Base-by-base conservation (phyloP, 768 basidiomycete genomes). In the Lentinula boryana region DNA sequence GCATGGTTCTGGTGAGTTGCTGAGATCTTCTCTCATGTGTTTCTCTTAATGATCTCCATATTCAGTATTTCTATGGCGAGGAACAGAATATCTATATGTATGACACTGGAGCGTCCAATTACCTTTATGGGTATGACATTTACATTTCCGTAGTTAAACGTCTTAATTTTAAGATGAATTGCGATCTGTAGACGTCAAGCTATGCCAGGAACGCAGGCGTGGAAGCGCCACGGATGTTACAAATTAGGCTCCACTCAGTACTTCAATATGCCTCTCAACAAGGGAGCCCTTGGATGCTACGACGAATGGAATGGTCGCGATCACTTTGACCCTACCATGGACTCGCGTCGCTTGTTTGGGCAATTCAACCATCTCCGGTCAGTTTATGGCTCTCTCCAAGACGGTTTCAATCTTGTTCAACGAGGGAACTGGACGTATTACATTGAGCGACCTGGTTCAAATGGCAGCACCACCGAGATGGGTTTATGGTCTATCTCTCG, bases 181-280 rank as follows among this genome's bases (percentile, higher is more conserved):
- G 56, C 95, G 12, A 61, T 4, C 51, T 63, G 18, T 58, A 93
- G 94, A 50, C 95, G 95, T 77, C 95, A 97, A 75, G 84, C 93
- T 16, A 97, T 97, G 95, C 81, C 87, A 57, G 80, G 83, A 62
- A 91, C 80, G 71, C 84, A 76, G 55, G 94, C 94, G 4, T 97
- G 95, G 95, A 89, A 93, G 70, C 85, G 90, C 38, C 95, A 97
- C 69, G 94, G 94, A 4, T 97, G 95, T 72, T 97, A 97, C 71
- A 80, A 78, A 52, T 83, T 96, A 40, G 95, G 95, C 13, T 96
- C 95, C 7, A 80, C 83, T 63, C 95, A 96, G 68, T 97, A 95
- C 75, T 97, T 89, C 80, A 94, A 96, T 74, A 91, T 95, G 84
- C 89, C 90, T 2, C 78, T 95, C 64, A 88, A 90, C 60, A 85